These are phyloP conservation scores for Amphicarpaea edgeworthii DNA, from an alignment of 306 rosid genomes.

Conservation along the genomic window DNA sequence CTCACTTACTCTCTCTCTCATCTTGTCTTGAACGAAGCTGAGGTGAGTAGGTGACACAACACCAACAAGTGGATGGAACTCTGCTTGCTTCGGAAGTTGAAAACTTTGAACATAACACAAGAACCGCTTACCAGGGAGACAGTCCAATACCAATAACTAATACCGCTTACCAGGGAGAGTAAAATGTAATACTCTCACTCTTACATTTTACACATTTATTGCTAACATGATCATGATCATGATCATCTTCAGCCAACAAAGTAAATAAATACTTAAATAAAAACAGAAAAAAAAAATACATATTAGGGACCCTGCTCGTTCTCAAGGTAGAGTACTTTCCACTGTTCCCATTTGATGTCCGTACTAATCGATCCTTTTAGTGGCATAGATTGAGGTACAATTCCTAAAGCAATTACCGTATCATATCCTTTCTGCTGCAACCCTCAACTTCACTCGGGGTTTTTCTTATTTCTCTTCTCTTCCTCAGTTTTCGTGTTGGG, in stretches of 20 bases:
- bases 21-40: slow-evolving; percentile 34
- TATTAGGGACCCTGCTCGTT: slow-evolving; percentile 16
- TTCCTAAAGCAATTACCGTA: slow-evolving; percentile 4
- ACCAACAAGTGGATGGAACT: slow-evolving; percentile 47
- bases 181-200: too few species aligned
- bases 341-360: slow-evolving; percentile 4
- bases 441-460: neutral
- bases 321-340: slow-evolving; percentile 7
- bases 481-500: neutral
- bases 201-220: too few species aligned
- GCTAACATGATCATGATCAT: neutral
- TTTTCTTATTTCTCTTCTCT: neutral
- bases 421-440: neutral
- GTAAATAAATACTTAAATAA: too few species aligned
- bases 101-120: slow-evolving; percentile 59
- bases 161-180: too few species aligned
- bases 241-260: neutral
- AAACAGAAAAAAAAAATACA: neutral
- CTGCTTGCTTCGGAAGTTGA: slow-evolving; percentile 50
- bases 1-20: slow-evolving; percentile 7
- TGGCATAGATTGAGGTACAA: slow-evolving; percentile 30
- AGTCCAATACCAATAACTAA: slow-evolving; percentile 15
- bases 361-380: slow-evolving; percentile 40
- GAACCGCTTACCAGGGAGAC: slow-evolving; percentile 54
- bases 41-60: slow-evolving; percentile 45